Conservation (phyloP, 2,329 filamentous ascomycete genomes). For the Aspergillus sp. region DNA sequence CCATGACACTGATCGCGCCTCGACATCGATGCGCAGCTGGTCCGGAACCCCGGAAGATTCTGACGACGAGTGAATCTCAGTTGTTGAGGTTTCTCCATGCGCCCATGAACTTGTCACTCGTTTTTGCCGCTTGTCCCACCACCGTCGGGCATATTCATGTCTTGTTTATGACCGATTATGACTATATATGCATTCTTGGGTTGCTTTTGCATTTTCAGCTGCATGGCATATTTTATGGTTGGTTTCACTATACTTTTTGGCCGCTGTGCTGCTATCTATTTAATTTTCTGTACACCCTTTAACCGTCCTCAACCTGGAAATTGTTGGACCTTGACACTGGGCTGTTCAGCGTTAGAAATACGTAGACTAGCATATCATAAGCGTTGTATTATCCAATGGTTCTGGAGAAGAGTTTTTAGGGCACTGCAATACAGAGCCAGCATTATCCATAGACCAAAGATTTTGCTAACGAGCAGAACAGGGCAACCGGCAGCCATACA, state of each 20-base stretch:
- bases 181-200: slow-evolving; percentile 12
- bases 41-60: slow-evolving; percentile 21
- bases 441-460: no score
- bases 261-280: slow-evolving; percentile 2
- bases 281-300: slow-evolving; percentile 1
- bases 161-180: slow-evolving; percentile 16
- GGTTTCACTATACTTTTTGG: not conserved
- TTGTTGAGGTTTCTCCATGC: not conserved
- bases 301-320: no score
- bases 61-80: slow-evolving; percentile 18
- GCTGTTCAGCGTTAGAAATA: no score
- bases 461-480: no score
- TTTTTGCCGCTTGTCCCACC: no score
- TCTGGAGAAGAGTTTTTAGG: no score
- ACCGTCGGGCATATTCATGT: not conserved
- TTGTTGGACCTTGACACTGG: no score
- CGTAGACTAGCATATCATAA: no score
- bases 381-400: no score
- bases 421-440: no score
- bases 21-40: slow-evolving; percentile 18
- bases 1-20: slow-evolving; percentile 12
- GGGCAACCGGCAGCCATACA: no score
- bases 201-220: slow-evolving; percentile 12
- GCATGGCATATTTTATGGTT: slow-evolving; percentile 5
- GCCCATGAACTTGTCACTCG: not conserved